A percentile compares a stretch with the other conserved stretches of the same genome.
Evolutionary conservation across 202 grass and related monocot genomes (phyloP).

Genomic region (Carex arenaria): DNA sequence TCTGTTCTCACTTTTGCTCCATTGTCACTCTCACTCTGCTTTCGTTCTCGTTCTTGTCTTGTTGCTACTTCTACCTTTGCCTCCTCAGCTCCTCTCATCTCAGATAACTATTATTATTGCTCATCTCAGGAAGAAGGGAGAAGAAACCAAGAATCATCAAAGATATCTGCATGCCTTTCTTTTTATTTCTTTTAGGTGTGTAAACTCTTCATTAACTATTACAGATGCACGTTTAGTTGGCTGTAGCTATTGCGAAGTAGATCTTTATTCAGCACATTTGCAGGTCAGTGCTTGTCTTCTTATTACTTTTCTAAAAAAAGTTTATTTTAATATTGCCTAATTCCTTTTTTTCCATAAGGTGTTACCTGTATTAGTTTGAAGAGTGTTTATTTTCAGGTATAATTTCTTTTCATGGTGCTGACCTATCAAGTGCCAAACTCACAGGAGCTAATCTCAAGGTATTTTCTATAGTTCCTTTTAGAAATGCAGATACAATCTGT

Average conservation of each 20-base stretch:
- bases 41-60: too few relatives aligned
- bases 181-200: not conserved
- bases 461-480: constrained; percentile 9
- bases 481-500: not conserved
- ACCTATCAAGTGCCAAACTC: constrained; percentile 56
- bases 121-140: not conserved
- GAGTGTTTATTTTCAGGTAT: constrained; percentile 14
- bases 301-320: not conserved
- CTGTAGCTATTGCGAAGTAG: constrained; percentile 60
- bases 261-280: constrained; percentile 48
- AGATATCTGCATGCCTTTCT: not conserved
- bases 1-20: too few relatives aligned
- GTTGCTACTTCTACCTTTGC: too few relatives aligned
- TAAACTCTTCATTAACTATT: constrained; percentile 1
- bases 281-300: not conserved
- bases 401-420: constrained; percentile 61
- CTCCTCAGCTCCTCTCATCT: too few relatives aligned
- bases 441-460: constrained; percentile 90
- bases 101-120: not conserved
- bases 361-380: not conserved
- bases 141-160: constrained; percentile 8
- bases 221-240: constrained; percentile 63
- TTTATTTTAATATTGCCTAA: not conserved
- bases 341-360: not conserved
- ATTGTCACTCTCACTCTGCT: too few relatives aligned